Percentiles rank a stretch among this genome's conserved stretches.
phyloP scores from a whole-genome alignment of 2,329 filamentous ascomycete species.

The Fusarium bactridioides region DNA sequence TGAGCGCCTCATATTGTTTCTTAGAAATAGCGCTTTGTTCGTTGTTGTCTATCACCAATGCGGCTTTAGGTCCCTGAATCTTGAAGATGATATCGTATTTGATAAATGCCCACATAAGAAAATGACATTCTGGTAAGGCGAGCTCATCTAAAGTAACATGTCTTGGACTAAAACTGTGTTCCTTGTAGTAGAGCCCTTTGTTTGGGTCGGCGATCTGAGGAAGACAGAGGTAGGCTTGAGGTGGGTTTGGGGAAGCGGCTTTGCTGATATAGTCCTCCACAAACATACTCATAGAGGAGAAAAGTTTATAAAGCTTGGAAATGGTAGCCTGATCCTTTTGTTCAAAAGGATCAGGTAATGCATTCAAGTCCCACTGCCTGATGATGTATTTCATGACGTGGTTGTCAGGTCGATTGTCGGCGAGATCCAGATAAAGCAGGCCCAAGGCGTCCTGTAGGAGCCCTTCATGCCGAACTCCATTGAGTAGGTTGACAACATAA shows the following conservation, averaged over 20 bases:
- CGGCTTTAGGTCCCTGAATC: background rate
- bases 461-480: background rate
- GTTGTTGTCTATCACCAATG: no score
- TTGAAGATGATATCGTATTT: background rate
- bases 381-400: background rate
- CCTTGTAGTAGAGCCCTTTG: background rate
- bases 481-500: background rate
- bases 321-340: background rate
- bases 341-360: background rate
- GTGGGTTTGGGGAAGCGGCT: background rate
- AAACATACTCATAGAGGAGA: constrained; percentile 4
- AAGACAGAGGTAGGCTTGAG: constrained; percentile 11
- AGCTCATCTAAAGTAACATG: background rate
- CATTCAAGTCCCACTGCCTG: background rate
- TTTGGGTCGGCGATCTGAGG: background rate
- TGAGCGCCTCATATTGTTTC: no score
- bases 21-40: background rate
- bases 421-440: background rate
- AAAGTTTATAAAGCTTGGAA: background rate
- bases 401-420: background rate
- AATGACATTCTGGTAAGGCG: background rate
- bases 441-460: background rate
- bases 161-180: background rate
- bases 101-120: background rate
- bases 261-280: constrained; percentile 28